Base-by-base conservation (phyloP, 78 protist genomes). In the Dictyostelium capitatum region DNA sequence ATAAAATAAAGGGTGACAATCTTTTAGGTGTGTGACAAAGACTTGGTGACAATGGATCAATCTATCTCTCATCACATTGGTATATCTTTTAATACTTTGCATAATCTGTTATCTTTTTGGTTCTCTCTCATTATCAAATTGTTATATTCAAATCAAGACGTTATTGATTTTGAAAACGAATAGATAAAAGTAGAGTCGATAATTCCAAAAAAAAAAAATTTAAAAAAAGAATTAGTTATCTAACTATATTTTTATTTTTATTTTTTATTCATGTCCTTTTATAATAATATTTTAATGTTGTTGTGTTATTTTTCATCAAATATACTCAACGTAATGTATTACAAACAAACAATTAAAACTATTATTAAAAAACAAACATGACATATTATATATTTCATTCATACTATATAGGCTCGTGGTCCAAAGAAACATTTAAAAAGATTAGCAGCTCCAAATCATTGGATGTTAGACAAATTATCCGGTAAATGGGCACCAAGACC, bases 381-480 rank as follows among this genome's bases (percentile, higher is more conserved):
- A 59, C 70, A 1, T 3, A 19, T 20, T 56, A 7, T 56, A 1
- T 17, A 14, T 53, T 2, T n/a, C 41, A 25, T 28, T 64, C 0
- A 25, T 57, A 25, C 30, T 67, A 32, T 67, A 46, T 73, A 73
- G 79, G 96, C 95, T 67, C 98, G 97, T 80, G 99, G 99, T 8
- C 99, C 99, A 28, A 98, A 98, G 98, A 95, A 98, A 93, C 99
- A 98, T 95, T 69, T 99, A 70, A 99, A 99, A 98, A 98, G 99
- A 82, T 87, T 99, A 62, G 57, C 77, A 74, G 99, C 99, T 75
- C 99, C 99, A 84, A 72, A 65, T 79, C 99, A 98, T 95, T 99
- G 99, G 99, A 98, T 99, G 99, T 97, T 99, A 53, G 98, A 96
- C 98, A 99, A 99, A 97, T 96, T 99, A 67, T 85, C 98, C 77